A percentile compares a stretch with the other conserved stretches of the same genome.
These are phyloP conservation scores for Tricharina praecox DNA, from an alignment of 495 filamentous ascomycete species.

Conservation along the genomic window DNA sequence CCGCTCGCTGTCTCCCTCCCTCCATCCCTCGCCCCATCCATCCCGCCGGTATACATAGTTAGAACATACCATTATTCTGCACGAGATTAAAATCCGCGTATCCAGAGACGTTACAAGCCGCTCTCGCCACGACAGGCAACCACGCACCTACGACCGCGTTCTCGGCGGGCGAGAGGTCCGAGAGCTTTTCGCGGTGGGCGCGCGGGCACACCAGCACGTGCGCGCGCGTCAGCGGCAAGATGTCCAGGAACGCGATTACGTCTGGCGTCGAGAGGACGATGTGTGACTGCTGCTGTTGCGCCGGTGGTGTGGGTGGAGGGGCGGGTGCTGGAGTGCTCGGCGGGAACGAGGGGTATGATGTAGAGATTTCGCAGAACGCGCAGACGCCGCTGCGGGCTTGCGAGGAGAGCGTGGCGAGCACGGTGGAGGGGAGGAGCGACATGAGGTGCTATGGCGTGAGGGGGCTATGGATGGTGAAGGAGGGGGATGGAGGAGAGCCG, in stretches of 20 bases:
- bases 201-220: conserved; percentile 66
- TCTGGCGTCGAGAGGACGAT: conserved; percentile 55
- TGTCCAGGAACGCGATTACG: conserved; percentile 75
- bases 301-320: conserved; percentile 27
- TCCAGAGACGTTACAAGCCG: conserved; percentile 44
- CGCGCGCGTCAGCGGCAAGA: conserved; percentile 62
- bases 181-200: conserved; percentile 51
- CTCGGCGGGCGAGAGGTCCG: conserved; percentile 29
- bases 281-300: conserved; percentile 36
- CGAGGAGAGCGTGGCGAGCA: conserved; percentile 19
- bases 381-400: conserved; percentile 29
- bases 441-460: no score
- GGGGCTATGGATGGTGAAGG: no score
- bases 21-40: no score
- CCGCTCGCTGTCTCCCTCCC: no score
- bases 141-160: conserved; percentile 40
- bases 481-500: no score
- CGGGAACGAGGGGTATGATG: conserved; percentile 48
- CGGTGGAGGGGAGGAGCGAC: conserved; percentile 6
- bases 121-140: conserved; percentile 57
- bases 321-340: conserved; percentile 31
- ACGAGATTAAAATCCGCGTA: conserved; percentile 78
- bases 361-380: conserved; percentile 51
- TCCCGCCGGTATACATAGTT: no score
- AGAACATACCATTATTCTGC: conserved; percentile 67